phyloP scores from a whole-genome alignment of 805 yeast genomes.

The Candida sakaeoensis region DNA sequence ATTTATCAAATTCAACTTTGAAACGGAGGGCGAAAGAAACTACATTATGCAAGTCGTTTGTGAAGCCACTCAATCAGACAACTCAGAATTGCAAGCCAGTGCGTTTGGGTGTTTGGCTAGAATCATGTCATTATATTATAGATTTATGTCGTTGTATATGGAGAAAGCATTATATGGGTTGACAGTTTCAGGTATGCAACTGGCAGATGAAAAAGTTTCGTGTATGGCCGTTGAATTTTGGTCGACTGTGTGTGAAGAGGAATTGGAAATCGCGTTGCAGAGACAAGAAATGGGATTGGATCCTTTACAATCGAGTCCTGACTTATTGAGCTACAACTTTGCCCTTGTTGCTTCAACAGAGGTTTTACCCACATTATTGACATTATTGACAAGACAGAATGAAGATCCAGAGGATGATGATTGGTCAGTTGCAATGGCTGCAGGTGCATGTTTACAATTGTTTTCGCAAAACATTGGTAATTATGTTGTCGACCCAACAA shows the following conservation, averaged over 20 bases:
- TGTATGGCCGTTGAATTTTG: constrained; percentile 99
- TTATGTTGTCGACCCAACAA: constrained; percentile 79
- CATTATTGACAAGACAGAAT: constrained; percentile 79
- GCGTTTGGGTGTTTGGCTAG: constrained; percentile 94
- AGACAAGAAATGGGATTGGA: constrained; percentile 57
- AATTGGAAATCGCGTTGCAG: constrained; percentile 72
- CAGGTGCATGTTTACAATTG: constrained; percentile 93
- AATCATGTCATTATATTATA: constrained; percentile 85
- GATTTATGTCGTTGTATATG: constrained; percentile 92
- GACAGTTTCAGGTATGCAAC: constrained; percentile 89
- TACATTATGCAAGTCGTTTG: constrained; percentile 98
- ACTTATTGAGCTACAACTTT: constrained; percentile 65
- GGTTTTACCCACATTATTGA: constrained; percentile 82
- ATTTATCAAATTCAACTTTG: constrained; percentile 85
- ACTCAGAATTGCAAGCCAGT: constrained; percentile 80
- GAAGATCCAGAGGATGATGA: constrained; percentile 94
- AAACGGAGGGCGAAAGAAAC: constrained; percentile 90
- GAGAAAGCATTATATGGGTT: constrained; percentile 91
- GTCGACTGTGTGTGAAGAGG: constrained; percentile 99
- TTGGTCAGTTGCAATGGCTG: constrained; percentile 98
- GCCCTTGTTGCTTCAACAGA: constrained; percentile 80
- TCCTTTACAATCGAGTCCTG: constrained; percentile 21
- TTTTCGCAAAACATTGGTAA: constrained; percentile 89
- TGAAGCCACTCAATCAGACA: constrained; percentile 93
- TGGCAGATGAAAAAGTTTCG: constrained; percentile 77